These are phyloP conservation scores for Colletotrichum sp. DNA, from an alignment of 2,329 filamentous ascomycete species.

Conservation along the genomic window DNA sequence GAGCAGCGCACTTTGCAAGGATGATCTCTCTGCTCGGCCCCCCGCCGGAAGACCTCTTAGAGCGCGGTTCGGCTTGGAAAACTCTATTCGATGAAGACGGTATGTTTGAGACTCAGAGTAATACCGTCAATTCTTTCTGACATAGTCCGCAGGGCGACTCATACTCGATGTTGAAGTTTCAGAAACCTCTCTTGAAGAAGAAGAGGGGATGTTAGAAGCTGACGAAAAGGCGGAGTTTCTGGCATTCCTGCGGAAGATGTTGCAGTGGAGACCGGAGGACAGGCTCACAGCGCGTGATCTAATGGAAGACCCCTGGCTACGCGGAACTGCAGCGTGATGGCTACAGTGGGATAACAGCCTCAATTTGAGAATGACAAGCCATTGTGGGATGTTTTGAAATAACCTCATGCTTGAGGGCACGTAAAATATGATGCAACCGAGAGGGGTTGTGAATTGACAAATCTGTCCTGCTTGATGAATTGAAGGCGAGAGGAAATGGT, in stretches of 20 bases:
- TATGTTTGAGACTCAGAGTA: neutral
- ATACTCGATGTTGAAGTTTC: neutral
- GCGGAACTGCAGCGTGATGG: neutral
- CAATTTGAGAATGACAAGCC: neutral
- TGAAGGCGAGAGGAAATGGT: neutral
- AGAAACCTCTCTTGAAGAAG: constrained; percentile 13
- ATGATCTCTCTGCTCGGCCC: constrained; percentile 43
- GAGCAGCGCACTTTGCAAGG: constrained; percentile 33
- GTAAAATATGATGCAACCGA: neutral
- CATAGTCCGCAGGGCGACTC: neutral
- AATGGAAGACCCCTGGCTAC: constrained; percentile 14
- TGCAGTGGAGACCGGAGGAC: constrained; percentile 31
- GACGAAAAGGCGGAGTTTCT: constrained; percentile 24
- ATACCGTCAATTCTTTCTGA: neutral
- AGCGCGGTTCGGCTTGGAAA: constrained; percentile 29
- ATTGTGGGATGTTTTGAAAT: neutral
- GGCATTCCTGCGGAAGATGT: constrained; percentile 26
- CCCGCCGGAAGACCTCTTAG: constrained; percentile 36
- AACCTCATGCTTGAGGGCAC: neutral
- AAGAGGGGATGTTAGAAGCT: constrained; percentile 18
- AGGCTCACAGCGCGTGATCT: constrained; percentile 21
- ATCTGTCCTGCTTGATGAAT: neutral
- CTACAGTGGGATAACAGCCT: neutral
- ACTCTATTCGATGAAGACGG: constrained; percentile 28
- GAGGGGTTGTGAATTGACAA: neutral